These are phyloP conservation scores for Waltergamsia citrina DNA, from an alignment of 2,329 filamentous ascomycete genomes.

Conservation along the genomic window DNA sequence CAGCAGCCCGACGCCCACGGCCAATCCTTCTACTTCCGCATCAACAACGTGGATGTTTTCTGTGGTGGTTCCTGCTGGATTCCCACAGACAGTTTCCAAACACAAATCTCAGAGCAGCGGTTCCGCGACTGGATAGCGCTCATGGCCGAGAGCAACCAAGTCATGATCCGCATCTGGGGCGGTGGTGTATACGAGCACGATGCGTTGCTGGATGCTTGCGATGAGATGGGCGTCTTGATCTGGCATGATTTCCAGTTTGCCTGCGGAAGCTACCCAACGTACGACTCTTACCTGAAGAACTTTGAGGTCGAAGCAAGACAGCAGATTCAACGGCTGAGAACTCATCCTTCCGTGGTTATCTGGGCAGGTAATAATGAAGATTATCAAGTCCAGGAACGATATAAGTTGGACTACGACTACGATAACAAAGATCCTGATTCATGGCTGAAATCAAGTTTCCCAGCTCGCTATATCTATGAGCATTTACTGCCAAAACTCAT, in stretches of 20 bases:
- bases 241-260: constrained; percentile 79
- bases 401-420: constrained; percentile 60
- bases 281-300: constrained; percentile 47
- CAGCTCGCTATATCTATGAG: constrained; percentile 70
- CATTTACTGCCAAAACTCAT: constrained; percentile 61
- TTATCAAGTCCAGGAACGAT: constrained; percentile 64
- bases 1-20: constrained; percentile 50
- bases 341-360: constrained; percentile 59
- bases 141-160: constrained; percentile 62
- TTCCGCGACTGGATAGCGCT: constrained; percentile 64
- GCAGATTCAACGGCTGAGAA: constrained; percentile 47
- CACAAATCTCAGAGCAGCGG: constrained; percentile 49
- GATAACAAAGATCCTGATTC: constrained; percentile 62
- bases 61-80: constrained; percentile 75
- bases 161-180: constrained; percentile 68
- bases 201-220: constrained; percentile 60
- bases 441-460: constrained; percentile 68
- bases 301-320: constrained; percentile 52
- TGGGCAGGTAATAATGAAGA: constrained; percentile 75
- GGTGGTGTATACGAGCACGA: constrained; percentile 65
- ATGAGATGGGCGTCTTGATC: constrained; percentile 62
- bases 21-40: constrained; percentile 63
- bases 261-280: constrained; percentile 60
- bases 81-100: constrained; percentile 64
- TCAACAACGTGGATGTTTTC: constrained; percentile 65